Conservation (phyloP, 2,329 filamentous ascomycete species). For the Hypoxylon rubiginosum region DNA sequence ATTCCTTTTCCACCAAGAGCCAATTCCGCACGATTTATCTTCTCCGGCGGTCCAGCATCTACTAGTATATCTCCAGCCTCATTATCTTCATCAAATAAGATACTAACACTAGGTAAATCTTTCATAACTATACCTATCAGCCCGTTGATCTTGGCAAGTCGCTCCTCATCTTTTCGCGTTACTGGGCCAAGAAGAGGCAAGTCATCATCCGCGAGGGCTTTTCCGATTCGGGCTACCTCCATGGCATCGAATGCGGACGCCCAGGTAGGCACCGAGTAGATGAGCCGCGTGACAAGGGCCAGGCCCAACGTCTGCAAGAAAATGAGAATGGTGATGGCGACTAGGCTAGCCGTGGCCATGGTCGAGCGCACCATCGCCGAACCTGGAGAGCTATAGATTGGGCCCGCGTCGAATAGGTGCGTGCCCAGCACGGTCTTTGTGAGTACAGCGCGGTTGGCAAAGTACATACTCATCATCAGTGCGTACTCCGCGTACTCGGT, state of each 20-base stretch:
- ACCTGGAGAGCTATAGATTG: slow-evolving; percentile 33
- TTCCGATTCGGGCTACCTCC: slow-evolving; percentile 25
- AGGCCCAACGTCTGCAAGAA: slow-evolving; percentile 23
- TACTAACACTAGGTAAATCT: neutral
- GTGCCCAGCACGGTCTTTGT: slow-evolving; percentile 16
- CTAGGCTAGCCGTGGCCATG: slow-evolving; percentile 22
- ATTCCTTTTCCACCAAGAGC: slow-evolving; percentile 14
- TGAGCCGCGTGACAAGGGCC: slow-evolving; percentile 10
- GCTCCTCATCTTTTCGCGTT: slow-evolving; percentile 15
- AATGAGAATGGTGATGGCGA: slow-evolving; percentile 27
- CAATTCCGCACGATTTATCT: neutral
- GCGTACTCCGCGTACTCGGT: slow-evolving; percentile 32
- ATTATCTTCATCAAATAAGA: neutral
- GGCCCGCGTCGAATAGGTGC: too few relatives aligned
- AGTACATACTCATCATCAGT: slow-evolving; percentile 38
- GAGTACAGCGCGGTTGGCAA: slow-evolving; percentile 31
- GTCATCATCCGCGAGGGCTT: slow-evolving; percentile 22
- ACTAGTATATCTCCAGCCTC: neutral
- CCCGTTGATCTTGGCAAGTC: slow-evolving; percentile 18
- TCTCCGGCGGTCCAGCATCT: neutral
- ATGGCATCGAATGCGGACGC: slow-evolving; percentile 24
- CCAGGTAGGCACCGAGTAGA: slow-evolving; percentile 36
- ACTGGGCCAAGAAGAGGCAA: slow-evolving; percentile 28
- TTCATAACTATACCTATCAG: slow-evolving; percentile 19
- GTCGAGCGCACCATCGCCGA: slow-evolving; percentile 18